Evolutionary conservation across 177 flowering plant species (phyloP).

Genomic region (Tripterygium wilfordii): DNA sequence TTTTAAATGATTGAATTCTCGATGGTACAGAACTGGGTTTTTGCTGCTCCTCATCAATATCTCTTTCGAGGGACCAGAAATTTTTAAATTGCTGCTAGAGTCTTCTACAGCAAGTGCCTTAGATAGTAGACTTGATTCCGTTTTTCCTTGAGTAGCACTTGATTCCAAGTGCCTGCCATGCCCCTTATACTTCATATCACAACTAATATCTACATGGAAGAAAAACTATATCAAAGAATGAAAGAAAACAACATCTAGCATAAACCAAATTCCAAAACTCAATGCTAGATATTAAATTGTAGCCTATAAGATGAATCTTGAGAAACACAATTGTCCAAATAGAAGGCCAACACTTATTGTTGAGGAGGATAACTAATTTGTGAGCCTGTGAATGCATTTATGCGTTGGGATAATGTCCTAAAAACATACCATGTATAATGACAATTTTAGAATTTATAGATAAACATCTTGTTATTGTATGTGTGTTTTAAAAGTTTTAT

Average conservation of each 20-base stretch:
- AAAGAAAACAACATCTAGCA: constrained; percentile 12
- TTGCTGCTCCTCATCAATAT: constrained; percentile 9
- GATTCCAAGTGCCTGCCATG: constrained; percentile 19
- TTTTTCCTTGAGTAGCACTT: constrained; percentile 16
- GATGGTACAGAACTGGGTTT: constrained; percentile 4
- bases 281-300: too few species aligned
- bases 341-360: too few species aligned
- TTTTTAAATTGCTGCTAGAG: constrained; percentile 8
- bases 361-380: too few species aligned
- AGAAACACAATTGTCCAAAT: too few species aligned
- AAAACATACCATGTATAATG: too few species aligned
- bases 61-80: constrained; percentile 10
- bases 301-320: too few species aligned
- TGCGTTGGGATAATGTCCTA: too few species aligned
- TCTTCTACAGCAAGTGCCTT: constrained; percentile 8
- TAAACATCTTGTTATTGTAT: too few species aligned
- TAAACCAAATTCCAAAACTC: too few species aligned
- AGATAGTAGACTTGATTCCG: constrained; percentile 13
- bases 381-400: too few species aligned
- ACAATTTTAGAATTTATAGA: too few species aligned
- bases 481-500: too few species aligned
- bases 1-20: constrained; percentile 8
- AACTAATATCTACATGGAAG: constrained; percentile 43
- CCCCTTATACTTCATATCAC: constrained; percentile 19
- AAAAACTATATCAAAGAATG: constrained; percentile 17